Base-by-base conservation (phyloP, 257 asterid genomes). In the Solanum microdontum region DNA sequence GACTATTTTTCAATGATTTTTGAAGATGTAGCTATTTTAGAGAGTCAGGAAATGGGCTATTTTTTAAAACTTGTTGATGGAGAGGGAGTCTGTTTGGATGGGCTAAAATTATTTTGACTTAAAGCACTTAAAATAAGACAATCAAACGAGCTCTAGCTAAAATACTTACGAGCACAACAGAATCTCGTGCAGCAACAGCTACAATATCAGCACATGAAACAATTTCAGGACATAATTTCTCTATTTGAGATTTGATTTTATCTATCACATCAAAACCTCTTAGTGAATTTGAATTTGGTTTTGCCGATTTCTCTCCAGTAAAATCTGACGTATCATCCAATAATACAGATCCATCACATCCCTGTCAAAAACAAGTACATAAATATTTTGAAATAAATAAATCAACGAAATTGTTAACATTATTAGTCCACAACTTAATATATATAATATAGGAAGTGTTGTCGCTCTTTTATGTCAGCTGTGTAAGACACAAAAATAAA, bases 321-420 rank as follows among this genome's bases (percentile, higher is more conserved):
- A 94, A 91, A 82, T 89, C 89, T 62, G 90, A 30, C 2, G 92
- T 93, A 75, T 94, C 96, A 45, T 92, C 94, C 6, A 94, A 90
- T 62, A 94, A 90, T 75, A 92, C 86, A 7, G 98, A 94, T 88
- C 89, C 98, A 88, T 94, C 98, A 74, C 98, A 94, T 39, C 98
- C 98, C 98, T 94, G 86, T 58, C 34, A 23, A 26, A 48, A 24
- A 45, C 1, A n/a, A 64, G 64, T 13, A 55, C 7, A 74, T 32
- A 77, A 23, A 55, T 32, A 74, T 74, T 74, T 74, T 3, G 21
- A 6, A 36, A 34, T 19, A 64, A 64, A 30, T 3, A 21, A 34
- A 74, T 2, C 21, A 14, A 17, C 23, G 5, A 73, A 73, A 19
- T 19, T 21, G 17, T 34, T 19, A 74, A 21, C 8, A 34, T 34